phyloP scores from a whole-genome alignment of 805 yeast genomes.

The Lipomyces mesembrius region DNA sequence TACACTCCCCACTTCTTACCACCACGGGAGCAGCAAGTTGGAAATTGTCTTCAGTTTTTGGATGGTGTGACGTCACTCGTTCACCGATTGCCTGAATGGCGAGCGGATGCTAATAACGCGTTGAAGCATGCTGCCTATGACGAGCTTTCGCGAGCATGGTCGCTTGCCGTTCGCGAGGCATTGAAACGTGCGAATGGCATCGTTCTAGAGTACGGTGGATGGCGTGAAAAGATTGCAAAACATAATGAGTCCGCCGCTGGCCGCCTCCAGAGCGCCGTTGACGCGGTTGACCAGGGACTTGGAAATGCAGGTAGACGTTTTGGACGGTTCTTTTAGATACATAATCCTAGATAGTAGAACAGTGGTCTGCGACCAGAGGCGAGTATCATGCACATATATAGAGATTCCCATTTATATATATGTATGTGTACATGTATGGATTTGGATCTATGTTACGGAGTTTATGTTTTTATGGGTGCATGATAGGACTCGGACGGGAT shows the following conservation, averaged over 20 bases:
- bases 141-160: slow-evolving; percentile 64
- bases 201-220: slow-evolving; percentile 48
- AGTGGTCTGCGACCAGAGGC: neutral
- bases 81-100: slow-evolving; percentile 68
- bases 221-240: slow-evolving; percentile 50
- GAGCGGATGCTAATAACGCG: slow-evolving; percentile 52
- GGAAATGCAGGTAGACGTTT: slow-evolving; percentile 19
- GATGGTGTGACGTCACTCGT: slow-evolving; percentile 64
- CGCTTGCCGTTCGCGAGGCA: slow-evolving; percentile 51
- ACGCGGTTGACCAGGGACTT: slow-evolving; percentile 38
- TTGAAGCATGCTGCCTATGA: slow-evolving; percentile 59
- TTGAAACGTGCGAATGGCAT: slow-evolving; percentile 48
- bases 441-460: slow-evolving; percentile 6
- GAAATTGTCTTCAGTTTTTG: slow-evolving; percentile 63
- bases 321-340: slow-evolving; percentile 18
- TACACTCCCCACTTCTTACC: slow-evolving; percentile 74
- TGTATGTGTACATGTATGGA: slow-evolving; percentile 4
- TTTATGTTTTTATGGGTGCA: neutral
- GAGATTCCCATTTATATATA: neutral
- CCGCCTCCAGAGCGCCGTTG: slow-evolving; percentile 53
- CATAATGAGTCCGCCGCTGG: slow-evolving; percentile 54
- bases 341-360: neutral
- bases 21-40: slow-evolving; percentile 62
- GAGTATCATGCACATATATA: neutral
- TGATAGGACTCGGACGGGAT: neutral